Conservation (phyloP, 2,329 filamentous ascomycete genomes). For the Trichoderma atroviride region DNA sequence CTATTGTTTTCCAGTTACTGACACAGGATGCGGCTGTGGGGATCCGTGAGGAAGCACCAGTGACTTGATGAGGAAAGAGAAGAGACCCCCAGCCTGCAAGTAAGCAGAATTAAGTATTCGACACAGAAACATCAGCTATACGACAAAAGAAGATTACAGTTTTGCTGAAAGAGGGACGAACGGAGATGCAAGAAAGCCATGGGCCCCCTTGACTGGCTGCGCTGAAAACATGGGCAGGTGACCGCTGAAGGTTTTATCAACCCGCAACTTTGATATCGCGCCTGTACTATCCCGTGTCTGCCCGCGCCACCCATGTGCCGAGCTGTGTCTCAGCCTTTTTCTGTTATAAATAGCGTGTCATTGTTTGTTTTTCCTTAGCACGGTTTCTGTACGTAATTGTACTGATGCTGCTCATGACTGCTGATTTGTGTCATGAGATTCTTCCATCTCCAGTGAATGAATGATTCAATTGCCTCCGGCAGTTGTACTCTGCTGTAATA, state of each 20-base stretch:
- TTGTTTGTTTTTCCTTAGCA: neutral
- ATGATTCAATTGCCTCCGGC: neutral
- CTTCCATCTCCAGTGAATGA: neutral
- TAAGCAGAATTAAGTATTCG: no score
- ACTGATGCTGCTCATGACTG: neutral
- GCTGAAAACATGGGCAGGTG: neutral
- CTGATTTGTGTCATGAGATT: neutral
- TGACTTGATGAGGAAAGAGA: neutral
- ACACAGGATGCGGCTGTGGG: neutral
- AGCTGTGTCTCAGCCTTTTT: neutral
- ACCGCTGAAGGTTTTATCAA: slow-evolving; percentile 1
- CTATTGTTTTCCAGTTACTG: neutral
- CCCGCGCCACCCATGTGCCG: slow-evolving; percentile 22
- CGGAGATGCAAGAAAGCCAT: neutral
- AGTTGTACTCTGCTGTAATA: neutral
- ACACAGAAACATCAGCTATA: neutral
- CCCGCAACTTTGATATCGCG: neutral
- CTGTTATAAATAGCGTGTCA: neutral
- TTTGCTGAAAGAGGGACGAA: neutral
- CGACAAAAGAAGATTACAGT: neutral
- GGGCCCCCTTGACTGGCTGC: neutral
- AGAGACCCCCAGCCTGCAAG: no score
- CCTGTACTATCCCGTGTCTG: slow-evolving; percentile 11
- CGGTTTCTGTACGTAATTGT: neutral
- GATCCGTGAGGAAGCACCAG: neutral